Conservation (phyloP, 345 rosid genomes). For the Eucalyptus regnans region DNA sequence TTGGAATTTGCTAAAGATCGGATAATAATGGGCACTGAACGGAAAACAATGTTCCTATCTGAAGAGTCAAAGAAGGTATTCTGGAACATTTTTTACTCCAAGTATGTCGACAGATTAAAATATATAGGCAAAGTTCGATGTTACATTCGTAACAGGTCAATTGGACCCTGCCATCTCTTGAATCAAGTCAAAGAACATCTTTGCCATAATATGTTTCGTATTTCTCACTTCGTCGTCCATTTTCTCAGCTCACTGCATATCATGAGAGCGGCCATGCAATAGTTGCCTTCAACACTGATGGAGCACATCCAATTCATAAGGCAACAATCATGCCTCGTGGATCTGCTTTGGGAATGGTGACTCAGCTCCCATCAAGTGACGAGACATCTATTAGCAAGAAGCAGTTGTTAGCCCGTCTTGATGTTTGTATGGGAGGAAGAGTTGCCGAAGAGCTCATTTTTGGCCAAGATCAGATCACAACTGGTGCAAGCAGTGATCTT, state of each 20-base stretch:
- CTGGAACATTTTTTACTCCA: neutral
- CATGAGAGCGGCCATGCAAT: conserved; percentile 99
- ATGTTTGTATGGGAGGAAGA: conserved; percentile 99
- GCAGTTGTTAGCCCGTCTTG: conserved; percentile 92
- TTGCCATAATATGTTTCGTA: neutral
- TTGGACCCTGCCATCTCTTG: neutral
- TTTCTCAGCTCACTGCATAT: conserved; percentile 82
- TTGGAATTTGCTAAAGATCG: conserved; percentile 94
- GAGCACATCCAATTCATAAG: conserved; percentile 97
- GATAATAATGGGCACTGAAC: conserved; percentile 93
- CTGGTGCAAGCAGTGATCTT: conserved; percentile 97
- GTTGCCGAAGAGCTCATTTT: conserved; percentile 98
- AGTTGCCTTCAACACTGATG: conserved; percentile 78
- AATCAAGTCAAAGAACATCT: neutral
- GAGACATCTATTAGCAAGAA: conserved; percentile 95
- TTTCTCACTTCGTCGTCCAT: neutral
- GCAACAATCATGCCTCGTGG: conserved; percentile 99
- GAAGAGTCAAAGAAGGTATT: conserved; percentile 96
- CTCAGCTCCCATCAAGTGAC: conserved; percentile 92
- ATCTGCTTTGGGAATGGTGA: conserved; percentile 97
- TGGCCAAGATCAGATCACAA: conserved; percentile 81
- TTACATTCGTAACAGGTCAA: neutral
- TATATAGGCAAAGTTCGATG: neutral
- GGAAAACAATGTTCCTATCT: conserved; percentile 90
- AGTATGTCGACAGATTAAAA: neutral